Conservation (phyloP, 768 basidiomycete genomes). For the Clavulina sp. region DNA sequence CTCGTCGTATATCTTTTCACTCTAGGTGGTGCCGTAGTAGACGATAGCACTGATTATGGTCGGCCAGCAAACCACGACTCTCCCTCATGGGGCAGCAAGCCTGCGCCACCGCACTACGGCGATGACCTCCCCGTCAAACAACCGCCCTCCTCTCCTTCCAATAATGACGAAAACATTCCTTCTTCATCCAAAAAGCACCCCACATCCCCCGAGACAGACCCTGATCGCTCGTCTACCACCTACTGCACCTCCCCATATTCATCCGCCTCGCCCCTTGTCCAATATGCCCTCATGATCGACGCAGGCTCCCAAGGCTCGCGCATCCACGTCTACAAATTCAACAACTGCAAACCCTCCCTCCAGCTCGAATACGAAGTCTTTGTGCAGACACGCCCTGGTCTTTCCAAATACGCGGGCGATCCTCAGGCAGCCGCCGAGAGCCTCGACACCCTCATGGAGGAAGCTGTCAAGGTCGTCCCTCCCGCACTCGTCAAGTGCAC, state of each 20-base stretch:
- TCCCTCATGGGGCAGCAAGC: neutral
- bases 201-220: slow-evolving; percentile 50
- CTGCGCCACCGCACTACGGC: too few relatives aligned
- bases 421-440: slow-evolving; percentile 60
- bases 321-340: slow-evolving; percentile 97
- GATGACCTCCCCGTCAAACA: neutral
- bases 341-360: slow-evolving; percentile 65
- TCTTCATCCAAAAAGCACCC: slow-evolving; percentile 9
- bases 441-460: slow-evolving; percentile 62
- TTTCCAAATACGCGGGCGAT: slow-evolving; percentile 42
- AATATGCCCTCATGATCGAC: slow-evolving; percentile 95
- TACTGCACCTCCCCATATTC: slow-evolving; percentile 46
- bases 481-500: slow-evolving; percentile 46
- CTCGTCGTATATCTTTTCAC: too few relatives aligned
- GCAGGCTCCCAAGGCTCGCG: slow-evolving; percentile 95
- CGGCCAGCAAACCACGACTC: neutral
- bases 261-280: slow-evolving; percentile 41
- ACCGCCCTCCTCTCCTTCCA: neutral
- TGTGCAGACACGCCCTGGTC: slow-evolving; percentile 60
- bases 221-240: slow-evolving; percentile 53
- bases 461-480: slow-evolving; percentile 68
- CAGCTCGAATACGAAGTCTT: slow-evolving; percentile 88
- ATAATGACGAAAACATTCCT: neutral
- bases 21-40: too few relatives aligned
- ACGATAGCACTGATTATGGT: too few relatives aligned